Evolutionary conservation across 495 filamentous ascomycete genomes (phyloP), one percentile per base, ranked within the genome.

Genomic region (Sporormia fimetaria): DNA sequence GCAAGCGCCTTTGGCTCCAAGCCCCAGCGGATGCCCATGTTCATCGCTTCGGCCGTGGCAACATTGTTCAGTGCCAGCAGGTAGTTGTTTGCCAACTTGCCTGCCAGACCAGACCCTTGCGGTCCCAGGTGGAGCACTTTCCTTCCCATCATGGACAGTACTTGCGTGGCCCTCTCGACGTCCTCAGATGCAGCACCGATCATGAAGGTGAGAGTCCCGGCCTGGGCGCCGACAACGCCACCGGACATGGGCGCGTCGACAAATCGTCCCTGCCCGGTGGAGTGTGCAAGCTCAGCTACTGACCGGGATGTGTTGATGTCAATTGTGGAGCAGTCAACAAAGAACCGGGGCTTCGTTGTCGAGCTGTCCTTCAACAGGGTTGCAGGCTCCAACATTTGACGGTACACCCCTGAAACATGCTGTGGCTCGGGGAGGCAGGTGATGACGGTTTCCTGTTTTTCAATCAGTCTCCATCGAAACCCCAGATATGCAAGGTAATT

Each of bases 31-130:
- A 88, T 74, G 18, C 85, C 87, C 14, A 95, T 72, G 47, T 87
- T 86, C 87, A 95, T 93, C 0, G 84, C 87, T 61, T 95, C 87
- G 0, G 82, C 80, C 0, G 83, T 87, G 2, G 83, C 87, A 49
- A 95, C 87, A 55, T 94, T 95, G 59, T 83, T 87, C 42, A 95
- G 77, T 2, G 85, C 84, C 8, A 95, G 68, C 26, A 94, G 75
- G 57, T 94, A 94, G 55, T 95, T 95, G 60, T 95, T 95, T 20
- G 87, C 83, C 6, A 95, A 68, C 59, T 95, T 95, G 8, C 76
- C 85, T 2, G 80, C 77, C 0, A 95, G 68, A 2, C 87, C 87
- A 12, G 80, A 68, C 2, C 84, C 84, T 31, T 87, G 85, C 0
- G 68, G 67, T 0, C 87, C 87, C 45, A 87, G 78, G 54, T 93